Evolutionary conservation across 2,329 filamentous ascomycete genomes (phyloP).

Genomic region (Aspergillus tubingensis): DNA sequence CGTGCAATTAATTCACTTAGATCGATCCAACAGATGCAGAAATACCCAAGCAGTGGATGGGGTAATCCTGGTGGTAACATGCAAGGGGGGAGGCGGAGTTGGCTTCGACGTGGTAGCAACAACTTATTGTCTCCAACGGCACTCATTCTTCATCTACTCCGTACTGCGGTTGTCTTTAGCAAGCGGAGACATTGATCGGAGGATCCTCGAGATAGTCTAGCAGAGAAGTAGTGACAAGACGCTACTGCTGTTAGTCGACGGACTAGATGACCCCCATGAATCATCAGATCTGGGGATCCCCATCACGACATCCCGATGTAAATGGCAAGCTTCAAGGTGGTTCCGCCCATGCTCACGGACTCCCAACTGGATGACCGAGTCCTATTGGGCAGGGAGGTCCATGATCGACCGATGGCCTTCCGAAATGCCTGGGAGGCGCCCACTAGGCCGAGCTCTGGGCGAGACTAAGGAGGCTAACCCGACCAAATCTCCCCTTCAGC

Average conservation of each 20-base stretch:
- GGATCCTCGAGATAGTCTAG: neutral
- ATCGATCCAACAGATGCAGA: constrained; percentile 3
- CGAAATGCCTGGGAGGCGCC: neutral
- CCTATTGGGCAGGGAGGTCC: neutral
- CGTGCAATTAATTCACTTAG: neutral
- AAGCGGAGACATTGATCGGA: neutral
- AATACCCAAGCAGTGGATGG: constrained; percentile 2
- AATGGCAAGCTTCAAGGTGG: constrained; percentile 3
- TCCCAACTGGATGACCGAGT: neutral
- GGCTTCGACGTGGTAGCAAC: neutral
- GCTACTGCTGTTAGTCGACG: neutral
- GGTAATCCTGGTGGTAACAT: neutral
- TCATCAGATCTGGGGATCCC: constrained; percentile 11
- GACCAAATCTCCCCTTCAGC: neutral
- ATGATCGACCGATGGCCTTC: constrained; percentile 10
- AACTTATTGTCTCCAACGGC: neutral
- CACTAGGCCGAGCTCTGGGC: constrained; percentile 2
- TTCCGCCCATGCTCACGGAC: constrained; percentile 2
- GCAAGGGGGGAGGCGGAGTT: neutral
- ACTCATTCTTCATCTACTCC: neutral
- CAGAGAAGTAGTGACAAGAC: neutral
- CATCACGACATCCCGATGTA: constrained; percentile 9
- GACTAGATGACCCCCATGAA: neutral
- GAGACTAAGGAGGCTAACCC: neutral
- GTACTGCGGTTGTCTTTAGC: neutral